phyloP scores from a whole-genome alignment of 257 asterid species.

The Scutellaria barbata region DNA sequence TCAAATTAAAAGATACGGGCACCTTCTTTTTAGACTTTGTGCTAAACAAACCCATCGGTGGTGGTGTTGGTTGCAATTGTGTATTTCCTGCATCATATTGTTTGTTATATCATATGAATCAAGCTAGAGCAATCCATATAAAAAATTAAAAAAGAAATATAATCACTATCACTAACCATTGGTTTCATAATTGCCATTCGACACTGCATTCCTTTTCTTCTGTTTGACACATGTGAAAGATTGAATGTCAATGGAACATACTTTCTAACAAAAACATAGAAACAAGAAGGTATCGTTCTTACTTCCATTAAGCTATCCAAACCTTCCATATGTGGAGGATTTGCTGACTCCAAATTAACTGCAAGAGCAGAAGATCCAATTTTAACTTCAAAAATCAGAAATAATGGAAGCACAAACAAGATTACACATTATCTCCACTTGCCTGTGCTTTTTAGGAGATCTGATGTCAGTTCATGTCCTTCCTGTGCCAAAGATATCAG shows the following conservation, averaged over 20 bases:
- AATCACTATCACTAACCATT: constrained; percentile 53
- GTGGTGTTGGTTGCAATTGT: constrained; percentile 43
- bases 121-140: constrained; percentile 8
- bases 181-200: constrained; percentile 44
- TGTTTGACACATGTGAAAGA: constrained; percentile 38
- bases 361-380: constrained; percentile 33
- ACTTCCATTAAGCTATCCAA: constrained; percentile 64
- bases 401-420: constrained; percentile 19
- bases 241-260: constrained; percentile 27
- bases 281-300: constrained; percentile 39
- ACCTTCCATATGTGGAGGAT: constrained; percentile 83
- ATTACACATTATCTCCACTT: constrained; percentile 37
- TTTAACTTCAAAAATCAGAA: not conserved
- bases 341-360: constrained; percentile 56
- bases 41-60: constrained; percentile 48
- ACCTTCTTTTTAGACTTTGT: constrained; percentile 73
- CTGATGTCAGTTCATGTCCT: constrained; percentile 63
- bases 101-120: constrained; percentile 14
- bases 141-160: constrained; percentile 1
- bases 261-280: not conserved
- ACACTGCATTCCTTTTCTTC: constrained; percentile 41
- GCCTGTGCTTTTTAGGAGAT: constrained; percentile 62
- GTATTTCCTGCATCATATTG: constrained; percentile 51
- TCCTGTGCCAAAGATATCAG: constrained; percentile 86
- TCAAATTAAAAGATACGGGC: constrained; percentile 7